Evolutionary conservation across 1,139 yeast genomes (phyloP), one percentile per base, ranked within the genome.

Genomic region (Saccharomyces hybrid): DNA sequence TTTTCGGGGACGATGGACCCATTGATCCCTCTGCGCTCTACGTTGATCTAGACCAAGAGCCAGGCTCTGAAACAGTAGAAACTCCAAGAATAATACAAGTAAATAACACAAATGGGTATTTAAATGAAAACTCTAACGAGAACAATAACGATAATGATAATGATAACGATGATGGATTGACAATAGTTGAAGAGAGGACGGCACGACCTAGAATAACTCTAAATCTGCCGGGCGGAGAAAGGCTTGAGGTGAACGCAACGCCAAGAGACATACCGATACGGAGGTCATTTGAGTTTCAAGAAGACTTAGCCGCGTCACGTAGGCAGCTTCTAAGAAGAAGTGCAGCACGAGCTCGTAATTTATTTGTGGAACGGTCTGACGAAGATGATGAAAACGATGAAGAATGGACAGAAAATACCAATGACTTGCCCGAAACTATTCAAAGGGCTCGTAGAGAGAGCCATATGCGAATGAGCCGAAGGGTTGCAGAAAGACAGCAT

Each of bases 211-310:
- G 59, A 14, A 59, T 63, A 14, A 55, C 61, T 2, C 50, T 68
- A 27, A 62, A 59, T 26, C 57, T 68, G 6, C 71, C 70, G 2
- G 70, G 69, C 26, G 68, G 69, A 27, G 60, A 61, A 34, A 58
- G 61, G 2, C 47, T 68, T 32, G 56, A 59, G 25, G 59, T 67
- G 4, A 55, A 56, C 41, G 63, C 67, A 2, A 52, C 59, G 6
- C 56, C 59, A 14, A 57, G 54, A 4, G 70, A 67, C 41, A 55
- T 57, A 48, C 70, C 70, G 4, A 54, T 54, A 16, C 57, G 67
- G 31, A 59, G 66, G 30, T 67, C 70, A 0, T 67, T 66, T 52
- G 65, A 64, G 49, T 55, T 61, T 55, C 63, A 61, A 50, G 57
- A 57, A 13, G 52, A 51, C 38, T 32, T 56, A n/a, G 57, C 61